Evolutionary conservation across 192 early-diverging fungal genomes (phyloP), one percentile per base, ranked within the genome.

Genomic region (Backusella parvicylindrica): DNA sequence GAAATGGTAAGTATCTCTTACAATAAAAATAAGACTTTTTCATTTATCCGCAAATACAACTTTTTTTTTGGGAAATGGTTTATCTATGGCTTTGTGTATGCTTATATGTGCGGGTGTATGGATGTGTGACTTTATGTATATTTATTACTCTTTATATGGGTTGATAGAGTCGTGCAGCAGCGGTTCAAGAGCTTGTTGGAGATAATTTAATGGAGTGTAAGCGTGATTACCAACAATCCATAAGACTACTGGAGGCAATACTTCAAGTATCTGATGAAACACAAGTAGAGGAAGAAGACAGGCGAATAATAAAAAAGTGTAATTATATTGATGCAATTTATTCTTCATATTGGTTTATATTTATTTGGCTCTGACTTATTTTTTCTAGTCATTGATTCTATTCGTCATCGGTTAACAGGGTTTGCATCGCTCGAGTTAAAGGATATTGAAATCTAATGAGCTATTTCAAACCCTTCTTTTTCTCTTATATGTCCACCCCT

Each of bases 241-340:
- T 94, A 28, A 89, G 86, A 84, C 90, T 93, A 88, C 82, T 94
- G 6, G 85, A 89, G 66, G 90, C 92, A 26, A 90, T 93, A 64
- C 70, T 94, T 18, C 91, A 91, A 23, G 77, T 68, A 4, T 41
- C 74, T 33, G 78, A 81, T 11, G 84, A 80, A 23, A 76, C 83
- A n/a, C 77, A 56, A 15, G 84, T 89, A 63, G 85, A 85, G 36
- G 85, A 87, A 26, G 82, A 89, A 18, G 88, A 89, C 64, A 73
- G 79, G 21, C 53, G 76, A 33, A 85, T 87, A 18, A 75, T 89
- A 31, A 84, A 86, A 73, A 85, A 85, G 71, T 83, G 88, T 89
- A 83, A 68, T 75, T 60, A 13, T 68, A 12, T 26, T n/a, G n/a
- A n/a, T n/a, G n/a, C n/a, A n/a, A n/a, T n/a, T n/a, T n/a, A 47